A percentile compares a stretch with the other conserved stretches of the same genome.
Evolutionary conservation across 1,284 basidiomycete species (phyloP).

Genomic region (Microbotryum lychnidis-dioicae): DNA sequence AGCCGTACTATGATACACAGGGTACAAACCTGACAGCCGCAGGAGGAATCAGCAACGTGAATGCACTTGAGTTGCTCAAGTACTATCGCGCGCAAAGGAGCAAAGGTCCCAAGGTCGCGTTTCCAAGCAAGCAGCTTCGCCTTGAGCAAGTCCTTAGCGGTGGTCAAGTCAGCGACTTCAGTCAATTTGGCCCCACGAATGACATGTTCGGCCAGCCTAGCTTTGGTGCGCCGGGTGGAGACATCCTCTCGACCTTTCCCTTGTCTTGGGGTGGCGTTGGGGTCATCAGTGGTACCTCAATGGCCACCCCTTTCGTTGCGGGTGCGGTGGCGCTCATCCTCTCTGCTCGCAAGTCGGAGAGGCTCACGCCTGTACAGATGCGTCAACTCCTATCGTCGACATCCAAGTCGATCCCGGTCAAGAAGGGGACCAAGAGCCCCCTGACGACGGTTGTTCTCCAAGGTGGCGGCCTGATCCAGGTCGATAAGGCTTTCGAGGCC

Average conservation of each 20-base stretch:
- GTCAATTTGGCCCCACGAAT: slow-evolving; percentile 51
- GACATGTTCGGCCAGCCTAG: slow-evolving; percentile 55
- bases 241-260: slow-evolving; percentile 54
- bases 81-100: too few species aligned
- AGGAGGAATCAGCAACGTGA: too few species aligned
- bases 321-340: slow-evolving; percentile 59
- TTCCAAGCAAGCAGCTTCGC: slow-evolving; percentile 33
- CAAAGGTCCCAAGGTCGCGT: too few species aligned
- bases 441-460: slow-evolving; percentile 46
- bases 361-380: slow-evolving; percentile 43
- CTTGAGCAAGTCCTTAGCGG: slow-evolving; percentile 34
- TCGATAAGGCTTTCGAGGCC: slow-evolving; percentile 54
- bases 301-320: slow-evolving; percentile 44
- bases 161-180: slow-evolving; percentile 44
- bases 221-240: slow-evolving; percentile 51
- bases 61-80: too few species aligned
- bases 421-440: slow-evolving; percentile 47
- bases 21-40: too few species aligned
- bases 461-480: slow-evolving; percentile 54
- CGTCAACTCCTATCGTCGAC: slow-evolving; percentile 55
- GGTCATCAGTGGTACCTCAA: slow-evolving; percentile 44
- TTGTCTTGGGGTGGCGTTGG: slow-evolving; percentile 45
- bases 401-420: slow-evolving; percentile 48
- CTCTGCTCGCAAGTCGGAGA: slow-evolving; percentile 47
- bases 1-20: too few species aligned